Base-by-base conservation (phyloP, 2,329 filamentous ascomycete species). In the Mycosphaerella sp. region DNA sequence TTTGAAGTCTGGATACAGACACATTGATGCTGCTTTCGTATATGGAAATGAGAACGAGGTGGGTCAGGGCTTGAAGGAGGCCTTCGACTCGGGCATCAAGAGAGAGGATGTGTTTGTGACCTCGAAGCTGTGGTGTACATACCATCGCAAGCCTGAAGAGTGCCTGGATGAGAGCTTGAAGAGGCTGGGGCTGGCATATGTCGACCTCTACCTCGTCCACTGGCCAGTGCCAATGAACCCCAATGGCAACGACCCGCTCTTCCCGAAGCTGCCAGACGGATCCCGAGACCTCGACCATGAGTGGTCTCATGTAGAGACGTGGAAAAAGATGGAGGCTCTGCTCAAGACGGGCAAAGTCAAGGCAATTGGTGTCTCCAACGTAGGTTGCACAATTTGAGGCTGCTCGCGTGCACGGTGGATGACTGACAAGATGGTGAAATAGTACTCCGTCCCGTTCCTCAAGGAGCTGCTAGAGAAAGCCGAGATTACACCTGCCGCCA, bases 31-130 rank as follows among this genome's bases (percentile, higher is more conserved):
- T 61, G 59, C 86, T 5, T 88, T 86, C 75, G 86, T 84, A 73
- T 89, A 89, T 72, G 84, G 78, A 62, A 91, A 95, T 70, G 89
- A 95, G 73, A 80, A 85, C 45, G 87, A 92, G 70, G 89, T 95
- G 12, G 89, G 89, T 59, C 75, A 84, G 67, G 89, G 86, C 8
- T 79, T 95, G 51, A 81, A 83, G 67, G 83, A 87, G 53, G 88
- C 86, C 31, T 82, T 92, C 65, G 65, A 62, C 40, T 74, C 81
- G 4, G 87, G 87, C 23, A 76, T 80, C 64, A 86, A 85, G 78
- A 81, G 89, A 57, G 81, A 86, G 69, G 87, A 95, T 54, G 73
- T 95, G 58, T 95, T 93, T 73, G 81, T 95, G 55, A 87, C 88
- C 51, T 89, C 84, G 65, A 95, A 95, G 78, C 80, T 91, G 38